Conservation (phyloP, 805 yeast genomes). For the Sugiyamaella valdiviana region DNA sequence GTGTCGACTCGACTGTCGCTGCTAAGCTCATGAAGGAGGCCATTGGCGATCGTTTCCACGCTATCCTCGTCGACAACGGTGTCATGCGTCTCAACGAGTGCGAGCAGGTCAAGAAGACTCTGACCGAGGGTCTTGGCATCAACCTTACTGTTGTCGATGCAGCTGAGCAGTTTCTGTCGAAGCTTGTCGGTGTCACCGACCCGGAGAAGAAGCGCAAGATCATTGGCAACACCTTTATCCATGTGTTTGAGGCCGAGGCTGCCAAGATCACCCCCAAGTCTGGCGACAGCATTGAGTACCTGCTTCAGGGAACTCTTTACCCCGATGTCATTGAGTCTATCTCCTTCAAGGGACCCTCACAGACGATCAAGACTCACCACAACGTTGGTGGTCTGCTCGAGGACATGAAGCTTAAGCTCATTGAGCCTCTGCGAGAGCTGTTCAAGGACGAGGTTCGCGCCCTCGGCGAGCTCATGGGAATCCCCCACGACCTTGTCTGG, state of each 20-base stretch:
- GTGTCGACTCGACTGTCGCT: conserved; percentile 98
- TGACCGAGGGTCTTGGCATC: conserved; percentile 90
- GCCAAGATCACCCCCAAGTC: conserved; percentile 75
- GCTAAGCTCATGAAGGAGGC: conserved; percentile 98
- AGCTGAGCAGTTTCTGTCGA: conserved; percentile 75
- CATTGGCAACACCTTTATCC: conserved; percentile 96
- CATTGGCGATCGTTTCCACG: conserved; percentile 97
- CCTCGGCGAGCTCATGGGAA: conserved; percentile 89
- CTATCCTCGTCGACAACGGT: conserved; percentile 96
- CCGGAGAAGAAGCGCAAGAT: conserved; percentile 99
- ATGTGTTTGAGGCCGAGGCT: conserved; percentile 94
- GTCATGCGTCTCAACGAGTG: conserved; percentile 95
- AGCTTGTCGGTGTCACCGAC: conserved; percentile 90
- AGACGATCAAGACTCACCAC: conserved; percentile 98
- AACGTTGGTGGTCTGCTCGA: conserved; percentile 97
- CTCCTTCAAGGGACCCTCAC: conserved; percentile 99
- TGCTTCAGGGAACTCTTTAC: conserved; percentile 94
- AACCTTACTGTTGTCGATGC: conserved; percentile 94
- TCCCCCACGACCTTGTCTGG: conserved; percentile 96
- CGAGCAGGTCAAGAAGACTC: conserved; percentile 75
- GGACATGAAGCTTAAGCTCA: conserved; percentile 95
- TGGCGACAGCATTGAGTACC: conserved; percentile 80
- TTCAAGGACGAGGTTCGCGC: conserved; percentile 99
- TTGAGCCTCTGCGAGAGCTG: conserved; percentile 97
- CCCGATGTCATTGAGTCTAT: conserved; percentile 98